Evolutionary conservation across 805 yeast genomes (phyloP), one percentile per base, ranked within the genome.

Genomic region (Kockiozyma suomiensis): DNA sequence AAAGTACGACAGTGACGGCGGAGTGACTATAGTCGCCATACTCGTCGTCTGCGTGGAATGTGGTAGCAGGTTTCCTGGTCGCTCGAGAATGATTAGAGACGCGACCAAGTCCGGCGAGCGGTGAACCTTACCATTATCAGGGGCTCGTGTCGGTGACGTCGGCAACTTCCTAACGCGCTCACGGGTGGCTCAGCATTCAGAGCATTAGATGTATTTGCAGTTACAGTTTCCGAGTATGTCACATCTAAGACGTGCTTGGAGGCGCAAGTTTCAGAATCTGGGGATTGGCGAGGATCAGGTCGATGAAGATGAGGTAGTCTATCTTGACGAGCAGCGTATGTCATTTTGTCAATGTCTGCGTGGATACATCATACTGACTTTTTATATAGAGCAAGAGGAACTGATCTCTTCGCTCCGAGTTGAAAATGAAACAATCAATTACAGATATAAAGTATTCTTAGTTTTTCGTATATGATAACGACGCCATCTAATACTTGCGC

Each of bases 301-400:
- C 30, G 56, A 37, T n/a, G 64, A 56, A 17, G 40, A 50, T 28
- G 58, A 58, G 17, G 33, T 60, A 17, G 64, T 61, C 17, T 62
- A 47, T 37, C 56, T 62, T n/a, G 66, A 62, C 54, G 66, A 62
- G 40, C 62, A 62, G 45, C 59, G 66, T 60, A 50, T 23, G 62
- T 30, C 19, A 8, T 49, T n/a, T 19, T 8, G 5, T 23, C 7
- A n/a, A 17, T 38, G 28, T 6, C 19, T 17, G n/a, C 25, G 17
- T 15, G 23, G 10, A 23, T 5, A 7, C 12, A 4, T 38, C 21
- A 15, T 28, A 35, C 62, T 17, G 48, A 42, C 19, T 37, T 2
- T 17, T 12, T 15, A 4, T n/a, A n/a, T 35, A 62, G 66, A 62
- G 38, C 66, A 62, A 50, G 66, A 62, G 2, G 59, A 62, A 26